These are phyloP conservation scores for Hymenoscyphus salicellus DNA, from an alignment of 2,329 filamentous ascomycete species.

Conservation along the genomic window DNA sequence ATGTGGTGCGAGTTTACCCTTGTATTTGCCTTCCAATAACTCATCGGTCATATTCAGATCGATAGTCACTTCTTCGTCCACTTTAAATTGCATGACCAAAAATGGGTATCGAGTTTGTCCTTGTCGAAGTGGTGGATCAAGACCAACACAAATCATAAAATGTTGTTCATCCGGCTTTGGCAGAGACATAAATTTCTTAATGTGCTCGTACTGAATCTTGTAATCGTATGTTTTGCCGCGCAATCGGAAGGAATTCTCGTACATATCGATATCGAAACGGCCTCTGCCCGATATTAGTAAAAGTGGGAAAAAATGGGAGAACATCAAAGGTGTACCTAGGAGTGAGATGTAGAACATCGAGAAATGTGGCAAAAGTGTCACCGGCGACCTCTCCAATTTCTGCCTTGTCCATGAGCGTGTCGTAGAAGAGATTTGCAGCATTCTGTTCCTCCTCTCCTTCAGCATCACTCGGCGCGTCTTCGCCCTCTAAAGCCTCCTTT, in stretches of 20 bases:
- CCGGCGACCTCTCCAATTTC: conserved; percentile 99
- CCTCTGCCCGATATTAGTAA: conserved; percentile 59
- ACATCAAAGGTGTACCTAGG: conserved; percentile 60
- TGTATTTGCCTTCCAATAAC: conserved; percentile 78
- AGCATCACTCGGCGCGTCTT: conserved; percentile 63
- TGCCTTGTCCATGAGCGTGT: conserved; percentile 95
- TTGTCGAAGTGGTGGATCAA: conserved; percentile 92
- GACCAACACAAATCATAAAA: conserved; percentile 87
- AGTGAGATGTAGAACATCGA: conserved; percentile 94
- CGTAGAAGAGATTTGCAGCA: conserved; percentile 95
- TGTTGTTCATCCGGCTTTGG: conserved; percentile 98
- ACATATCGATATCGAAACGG: conserved; percentile 99
- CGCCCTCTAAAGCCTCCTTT: conserved; percentile 60
- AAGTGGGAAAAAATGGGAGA: background rate
- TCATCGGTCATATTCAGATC: conserved; percentile 96
- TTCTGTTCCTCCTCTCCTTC: conserved; percentile 79
- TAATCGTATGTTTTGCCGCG: conserved; percentile 99
- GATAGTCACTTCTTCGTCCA: conserved; percentile 93
- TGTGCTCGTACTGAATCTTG: conserved; percentile 96
- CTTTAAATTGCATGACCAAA: conserved; percentile 98
- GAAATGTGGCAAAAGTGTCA: conserved; percentile 94
- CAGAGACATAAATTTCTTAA: conserved; percentile 98
- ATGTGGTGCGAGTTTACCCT: conserved; percentile 80
- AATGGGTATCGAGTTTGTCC: conserved; percentile 98
- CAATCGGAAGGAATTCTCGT: conserved; percentile 93